Base-by-base conservation (phyloP, 768 basidiomycete genomes). In the Boletus subparvulus region DNA sequence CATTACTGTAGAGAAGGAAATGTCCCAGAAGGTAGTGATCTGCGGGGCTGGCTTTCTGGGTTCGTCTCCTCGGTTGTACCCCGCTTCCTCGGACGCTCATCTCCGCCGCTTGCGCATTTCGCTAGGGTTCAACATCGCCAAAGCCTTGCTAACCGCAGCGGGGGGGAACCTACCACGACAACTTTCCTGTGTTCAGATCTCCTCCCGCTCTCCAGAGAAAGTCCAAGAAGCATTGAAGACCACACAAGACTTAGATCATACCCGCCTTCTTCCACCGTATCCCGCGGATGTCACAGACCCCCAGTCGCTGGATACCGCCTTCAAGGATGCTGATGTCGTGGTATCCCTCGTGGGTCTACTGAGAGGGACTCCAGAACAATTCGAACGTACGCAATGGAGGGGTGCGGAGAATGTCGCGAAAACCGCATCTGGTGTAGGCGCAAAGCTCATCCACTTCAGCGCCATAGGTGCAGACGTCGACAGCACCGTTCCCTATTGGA, bases 401-500 rank as follows among this genome's bases (percentile, higher is more conserved):
- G 88, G 89, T 6, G 85, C 84, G 17, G 80, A 83, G 61, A 86
- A 88, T 61, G 82, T 91, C 9, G 86, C 87, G 1, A 62, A 66
- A 37, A 78, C 78, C 3, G 82, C 85, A 0, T 78, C 75, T 55
- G 67, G 75, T 7, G 75, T 68, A 30, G 83, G 83, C 13, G 85
- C 85, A 7, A 83, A 80, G 61, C 72, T 87, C 17, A 75, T 87
- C 24, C 86, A 88, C 61, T 71, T 92, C 62, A 87, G 85, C 59
- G 86, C 88, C 24, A 87, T 91, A 63, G 87, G 87, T n/a, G 86
- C 87, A n/a, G 77, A 88, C 65, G 61, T 74, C 2, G 60, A 73
- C 12, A 88, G 86, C 56, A 60, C 69, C 12, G 79, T 89, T 44
- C 79, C 83, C 14, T 91, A 90, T 62, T 71, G 63, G 41, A 79